phyloP scores from a whole-genome alignment of 306 rosid genomes.

The Prunus campanulata region DNA sequence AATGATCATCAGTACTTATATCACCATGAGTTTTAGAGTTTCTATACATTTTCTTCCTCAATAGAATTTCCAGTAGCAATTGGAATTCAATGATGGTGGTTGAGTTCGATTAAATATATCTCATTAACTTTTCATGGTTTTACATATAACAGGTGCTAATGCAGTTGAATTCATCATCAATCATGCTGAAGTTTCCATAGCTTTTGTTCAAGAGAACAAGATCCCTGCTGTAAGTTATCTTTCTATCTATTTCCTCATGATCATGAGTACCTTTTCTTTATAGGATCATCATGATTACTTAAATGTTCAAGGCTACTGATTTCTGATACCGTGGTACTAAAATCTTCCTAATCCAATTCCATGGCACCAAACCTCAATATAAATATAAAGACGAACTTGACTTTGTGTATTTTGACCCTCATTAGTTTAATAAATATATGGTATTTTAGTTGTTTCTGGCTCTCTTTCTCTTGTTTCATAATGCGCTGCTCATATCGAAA shows the following conservation, averaged over 20 bases:
- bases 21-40: neutral
- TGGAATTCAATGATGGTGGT: too few species aligned
- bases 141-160: too few species aligned
- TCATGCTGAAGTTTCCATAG: too few species aligned
- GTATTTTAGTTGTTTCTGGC: neutral
- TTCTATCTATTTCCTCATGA: constrained; percentile 12
- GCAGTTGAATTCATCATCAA: too few species aligned
- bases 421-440: neutral
- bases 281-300: neutral
- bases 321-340: neutral
- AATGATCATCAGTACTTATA: neutral
- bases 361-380: neutral
- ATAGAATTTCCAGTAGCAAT: too few species aligned
- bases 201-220: too few species aligned
- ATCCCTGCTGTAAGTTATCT: too few species aligned
- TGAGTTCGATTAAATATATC: too few species aligned
- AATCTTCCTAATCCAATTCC: neutral
- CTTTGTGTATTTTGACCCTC: neutral
- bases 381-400: neutral
- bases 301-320: neutral
- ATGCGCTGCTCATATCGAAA: constrained; percentile 6
- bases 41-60: neutral
- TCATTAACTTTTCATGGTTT: too few species aligned
- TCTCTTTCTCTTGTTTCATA: neutral
- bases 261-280: neutral